Evolutionary conservation across 75 land plant species (phyloP).

Genomic region (Cryptomeria japonica): DNA sequence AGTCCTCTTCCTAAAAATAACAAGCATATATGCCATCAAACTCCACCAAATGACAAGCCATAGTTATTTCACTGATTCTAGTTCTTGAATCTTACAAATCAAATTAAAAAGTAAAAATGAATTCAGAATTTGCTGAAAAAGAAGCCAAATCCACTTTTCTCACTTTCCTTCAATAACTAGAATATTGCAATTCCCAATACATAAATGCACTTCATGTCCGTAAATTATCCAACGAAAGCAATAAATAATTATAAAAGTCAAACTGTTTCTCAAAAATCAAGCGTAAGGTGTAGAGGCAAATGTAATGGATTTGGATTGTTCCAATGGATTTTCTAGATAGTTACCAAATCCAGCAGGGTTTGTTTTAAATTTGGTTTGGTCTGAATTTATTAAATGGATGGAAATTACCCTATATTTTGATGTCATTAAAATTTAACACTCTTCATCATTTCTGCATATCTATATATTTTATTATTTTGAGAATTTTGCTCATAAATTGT

Average conservation of each 20-base stretch:
- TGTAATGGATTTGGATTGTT: neutral
- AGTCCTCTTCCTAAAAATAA: conserved; percentile 67
- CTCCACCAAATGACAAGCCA: neutral
- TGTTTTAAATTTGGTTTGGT: no score
- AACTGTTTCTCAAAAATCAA: neutral
- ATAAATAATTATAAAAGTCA: neutral
- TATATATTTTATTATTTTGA: no score
- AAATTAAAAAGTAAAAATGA: neutral
- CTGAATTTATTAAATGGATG: no score
- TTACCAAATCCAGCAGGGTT: no score
- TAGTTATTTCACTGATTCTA: neutral
- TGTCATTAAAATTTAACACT: no score
- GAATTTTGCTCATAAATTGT: no score
- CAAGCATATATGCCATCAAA: neutral
- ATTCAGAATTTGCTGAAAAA: neutral
- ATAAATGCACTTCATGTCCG: neutral
- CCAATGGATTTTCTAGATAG: neutral
- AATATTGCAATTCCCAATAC: neutral
- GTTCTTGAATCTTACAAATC: neutral
- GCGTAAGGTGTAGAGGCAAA: neutral
- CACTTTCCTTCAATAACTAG: neutral
- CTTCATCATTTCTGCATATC: no score
- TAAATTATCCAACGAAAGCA: neutral
- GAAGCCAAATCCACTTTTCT: neutral
- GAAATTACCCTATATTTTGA: no score